Evolutionary conservation across 2,329 filamentous ascomycete species (phyloP).

Genomic region (Monilinia polystroma): DNA sequence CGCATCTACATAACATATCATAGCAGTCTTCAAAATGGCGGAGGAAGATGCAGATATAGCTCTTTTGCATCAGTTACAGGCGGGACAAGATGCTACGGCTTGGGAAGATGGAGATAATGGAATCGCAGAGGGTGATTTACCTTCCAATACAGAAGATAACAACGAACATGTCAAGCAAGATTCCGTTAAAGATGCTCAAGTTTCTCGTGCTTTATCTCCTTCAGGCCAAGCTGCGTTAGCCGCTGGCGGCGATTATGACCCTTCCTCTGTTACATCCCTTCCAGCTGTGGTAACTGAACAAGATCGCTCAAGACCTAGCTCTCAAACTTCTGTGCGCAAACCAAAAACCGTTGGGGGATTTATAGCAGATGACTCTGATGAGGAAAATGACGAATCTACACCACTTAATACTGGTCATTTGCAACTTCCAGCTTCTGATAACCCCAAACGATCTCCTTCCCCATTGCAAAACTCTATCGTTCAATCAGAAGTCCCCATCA

Average conservation of each 20-base stretch:
- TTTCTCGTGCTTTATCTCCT: conserved; percentile 42
- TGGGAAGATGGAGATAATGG: conserved; percentile 38
- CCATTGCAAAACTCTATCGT: conserved; percentile 38
- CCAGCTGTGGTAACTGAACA: conserved; percentile 36
- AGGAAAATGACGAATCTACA: conserved; percentile 38
- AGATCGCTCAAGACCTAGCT: conserved; percentile 39
- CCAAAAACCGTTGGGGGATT: conserved; percentile 41
- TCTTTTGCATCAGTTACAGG: conserved; percentile 42
- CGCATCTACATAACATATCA: conserved; percentile 14
- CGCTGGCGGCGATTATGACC: conserved; percentile 40
- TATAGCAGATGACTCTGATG: conserved; percentile 42
- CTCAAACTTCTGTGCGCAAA: conserved; percentile 38
- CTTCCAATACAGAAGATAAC: conserved; percentile 42
- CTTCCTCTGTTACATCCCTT: conserved; percentile 38
- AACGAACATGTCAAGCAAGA: conserved; percentile 41
- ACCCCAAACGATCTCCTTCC: conserved; percentile 37
- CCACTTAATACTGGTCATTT: conserved; percentile 30
- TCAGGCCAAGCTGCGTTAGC: conserved; percentile 37
- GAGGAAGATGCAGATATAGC: conserved; percentile 43
- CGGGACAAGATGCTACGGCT: conserved; percentile 38
- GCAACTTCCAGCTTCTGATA: conserved; percentile 35
- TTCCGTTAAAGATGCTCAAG: conserved; percentile 42
- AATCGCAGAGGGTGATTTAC: conserved; percentile 36
- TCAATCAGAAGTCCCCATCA: conserved; percentile 33
- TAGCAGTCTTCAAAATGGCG: conserved; percentile 35